A percentile compares a stretch with the other conserved stretches of the same genome.
phyloP scores from a whole-genome alignment of 257 asterid species.

The Thymus mandschuricus region DNA sequence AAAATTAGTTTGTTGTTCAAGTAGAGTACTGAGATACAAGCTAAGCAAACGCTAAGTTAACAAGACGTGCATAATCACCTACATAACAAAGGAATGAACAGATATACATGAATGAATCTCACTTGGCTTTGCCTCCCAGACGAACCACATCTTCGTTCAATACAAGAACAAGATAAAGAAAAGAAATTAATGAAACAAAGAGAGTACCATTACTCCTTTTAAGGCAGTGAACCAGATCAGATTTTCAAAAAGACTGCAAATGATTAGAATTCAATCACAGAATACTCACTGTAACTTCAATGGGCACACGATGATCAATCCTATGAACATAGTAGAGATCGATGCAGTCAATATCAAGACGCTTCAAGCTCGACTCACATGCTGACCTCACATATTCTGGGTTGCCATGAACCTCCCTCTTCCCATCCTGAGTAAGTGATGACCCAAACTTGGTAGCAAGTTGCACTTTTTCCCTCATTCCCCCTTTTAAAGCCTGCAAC shows the following conservation, averaged over 20 bases:
- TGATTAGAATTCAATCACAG: not conserved
- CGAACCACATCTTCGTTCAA: not conserved
- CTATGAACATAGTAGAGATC: conserved; percentile 55
- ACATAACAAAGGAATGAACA: not conserved
- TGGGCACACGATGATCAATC: conserved; percentile 34
- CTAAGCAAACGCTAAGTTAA: not conserved
- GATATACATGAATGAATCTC: too few species aligned
- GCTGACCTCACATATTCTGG: conserved; percentile 47
- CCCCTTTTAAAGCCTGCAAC: conserved; percentile 53
- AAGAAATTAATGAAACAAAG: not conserved
- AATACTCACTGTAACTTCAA: conserved; percentile 47
- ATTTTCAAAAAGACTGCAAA: not conserved
- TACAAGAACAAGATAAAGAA: not conserved
- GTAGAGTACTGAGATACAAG: not conserved
- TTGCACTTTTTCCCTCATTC: conserved; percentile 44
- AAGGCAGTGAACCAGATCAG: not conserved
- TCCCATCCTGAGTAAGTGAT: conserved; percentile 23
- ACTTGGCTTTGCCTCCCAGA: not conserved
- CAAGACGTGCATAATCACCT: not conserved
- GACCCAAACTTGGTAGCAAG: conserved; percentile 51
- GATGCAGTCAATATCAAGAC: conserved; percentile 48
- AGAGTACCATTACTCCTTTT: not conserved
- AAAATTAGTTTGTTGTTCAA: not conserved
- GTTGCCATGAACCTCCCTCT: conserved; percentile 38
- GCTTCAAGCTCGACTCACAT: conserved; percentile 56